These are phyloP conservation scores for Myxozyma kluyveri DNA, from an alignment of 805 yeast genomes.

Conservation along the genomic window DNA sequence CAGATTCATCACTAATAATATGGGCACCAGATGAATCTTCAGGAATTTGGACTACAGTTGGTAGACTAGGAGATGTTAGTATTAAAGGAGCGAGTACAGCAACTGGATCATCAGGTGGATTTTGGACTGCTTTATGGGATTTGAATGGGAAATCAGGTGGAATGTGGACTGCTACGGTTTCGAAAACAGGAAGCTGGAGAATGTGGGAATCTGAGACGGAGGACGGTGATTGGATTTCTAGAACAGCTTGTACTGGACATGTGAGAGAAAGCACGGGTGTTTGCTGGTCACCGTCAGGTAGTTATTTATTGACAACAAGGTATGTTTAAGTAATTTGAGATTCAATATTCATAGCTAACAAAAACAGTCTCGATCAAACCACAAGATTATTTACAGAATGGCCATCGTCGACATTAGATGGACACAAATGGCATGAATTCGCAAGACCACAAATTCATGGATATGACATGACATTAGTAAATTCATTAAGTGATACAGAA, in stretches of 20 bases:
- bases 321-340: not conserved
- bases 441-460: slow-evolving; percentile 99
- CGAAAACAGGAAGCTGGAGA: slow-evolving; percentile 92
- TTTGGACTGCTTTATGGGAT: slow-evolving; percentile 68
- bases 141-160: slow-evolving; percentile 40
- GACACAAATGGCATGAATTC: slow-evolving; percentile 76
- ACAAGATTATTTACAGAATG: slow-evolving; percentile 77
- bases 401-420: slow-evolving; percentile 39
- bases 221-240: slow-evolving; percentile 36
- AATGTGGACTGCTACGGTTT: slow-evolving; percentile 61
- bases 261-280: slow-evolving; percentile 71
- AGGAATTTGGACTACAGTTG: slow-evolving; percentile 83
- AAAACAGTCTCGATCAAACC: slow-evolving; percentile 86
- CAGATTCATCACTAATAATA: slow-evolving; percentile 88
- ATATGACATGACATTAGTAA: slow-evolving; percentile 85
- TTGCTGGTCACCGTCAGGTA: slow-evolving; percentile 52
- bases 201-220: slow-evolving; percentile 52
- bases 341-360: not conserved
- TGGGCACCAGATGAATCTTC: slow-evolving; percentile 88
- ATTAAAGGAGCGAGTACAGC: slow-evolving; percentile 98
- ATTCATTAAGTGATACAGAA: slow-evolving; percentile 54
- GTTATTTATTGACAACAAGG: slow-evolving; percentile 23
- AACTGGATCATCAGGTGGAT: slow-evolving; percentile 86
- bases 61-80: slow-evolving; percentile 85
- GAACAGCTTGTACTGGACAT: slow-evolving; percentile 71